These are phyloP conservation scores for Simplicillium sp. DNA, from an alignment of 2,329 filamentous ascomycete genomes.

Conservation along the genomic window DNA sequence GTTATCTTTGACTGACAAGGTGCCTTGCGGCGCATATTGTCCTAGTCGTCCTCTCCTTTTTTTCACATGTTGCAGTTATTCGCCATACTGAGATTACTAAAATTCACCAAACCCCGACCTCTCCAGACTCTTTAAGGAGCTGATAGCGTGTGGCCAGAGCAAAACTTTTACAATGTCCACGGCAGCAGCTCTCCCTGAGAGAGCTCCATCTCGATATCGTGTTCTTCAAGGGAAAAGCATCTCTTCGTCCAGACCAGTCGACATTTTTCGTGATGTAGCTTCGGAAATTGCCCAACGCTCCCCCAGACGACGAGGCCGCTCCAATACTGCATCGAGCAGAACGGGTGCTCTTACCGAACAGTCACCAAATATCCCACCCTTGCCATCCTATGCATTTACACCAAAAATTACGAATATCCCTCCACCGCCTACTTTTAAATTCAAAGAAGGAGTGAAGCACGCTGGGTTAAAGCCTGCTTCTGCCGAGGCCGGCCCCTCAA, in stretches of 20 bases:
- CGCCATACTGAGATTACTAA: no score
- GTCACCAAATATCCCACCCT: constrained; percentile 13
- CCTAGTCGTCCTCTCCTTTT: no score
- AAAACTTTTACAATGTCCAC: constrained; percentile 5
- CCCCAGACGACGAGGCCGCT: constrained; percentile 11
- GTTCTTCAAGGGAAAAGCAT: constrained; percentile 24
- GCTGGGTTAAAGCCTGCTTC: not conserved
- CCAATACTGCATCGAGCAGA: constrained; percentile 14
- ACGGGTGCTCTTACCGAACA: constrained; percentile 8
- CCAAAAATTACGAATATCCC: constrained; percentile 18
- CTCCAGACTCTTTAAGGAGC: no score
- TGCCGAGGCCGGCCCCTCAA: not conserved
- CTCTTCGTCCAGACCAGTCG: constrained; percentile 18
- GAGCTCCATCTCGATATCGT: constrained; percentile 20
- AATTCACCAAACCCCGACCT: no score
- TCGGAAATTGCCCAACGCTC: no score
- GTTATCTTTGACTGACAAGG: no score
- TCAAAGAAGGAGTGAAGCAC: constrained; percentile 3
- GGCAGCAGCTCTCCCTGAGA: constrained; percentile 5
- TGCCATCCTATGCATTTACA: constrained; percentile 16
- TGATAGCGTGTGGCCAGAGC: no score
- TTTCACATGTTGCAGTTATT: no score
- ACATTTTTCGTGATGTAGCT: constrained; percentile 16
- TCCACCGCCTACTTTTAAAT: constrained; percentile 8
- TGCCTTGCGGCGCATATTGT: no score